phyloP scores from a whole-genome alignment of 2,329 filamentous ascomycete species.

The Fusarium sp. region DNA sequence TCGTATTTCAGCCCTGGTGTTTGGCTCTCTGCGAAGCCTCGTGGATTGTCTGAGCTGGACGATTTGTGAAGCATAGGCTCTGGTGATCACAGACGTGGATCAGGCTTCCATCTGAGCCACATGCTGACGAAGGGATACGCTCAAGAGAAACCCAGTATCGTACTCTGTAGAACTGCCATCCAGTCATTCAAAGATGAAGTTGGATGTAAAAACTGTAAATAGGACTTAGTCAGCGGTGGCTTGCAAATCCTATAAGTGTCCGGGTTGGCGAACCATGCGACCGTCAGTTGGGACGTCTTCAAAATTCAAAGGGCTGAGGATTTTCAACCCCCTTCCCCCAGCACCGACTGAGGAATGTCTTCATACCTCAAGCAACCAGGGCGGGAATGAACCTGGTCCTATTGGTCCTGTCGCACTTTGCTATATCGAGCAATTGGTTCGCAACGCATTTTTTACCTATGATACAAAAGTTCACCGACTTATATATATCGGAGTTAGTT shows the following conservation, averaged over 20 bases:
- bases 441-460: not conserved
- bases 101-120: not conserved
- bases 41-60: not conserved
- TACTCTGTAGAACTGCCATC: not conserved
- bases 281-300: no score
- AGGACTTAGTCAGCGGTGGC: not conserved
- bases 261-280: not conserved
- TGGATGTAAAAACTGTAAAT: not conserved
- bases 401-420: no score
- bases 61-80: not conserved
- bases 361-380: no score
- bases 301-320: not conserved
- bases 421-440: not conserved
- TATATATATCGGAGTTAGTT: not conserved
- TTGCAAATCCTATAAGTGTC: not conserved
- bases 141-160: not conserved
- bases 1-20: not conserved
- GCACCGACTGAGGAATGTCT: no score
- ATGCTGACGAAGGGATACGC: not conserved
- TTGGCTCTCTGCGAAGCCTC: not conserved
- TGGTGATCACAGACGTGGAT: not conserved
- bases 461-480: no score
- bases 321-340: not conserved
- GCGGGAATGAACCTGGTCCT: no score
- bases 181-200: not conserved